A percentile compares a stretch with the other conserved stretches of the same genome.
phyloP scores from a whole-genome alignment of 331 rosid species.

The Arachis monticola region DNA sequence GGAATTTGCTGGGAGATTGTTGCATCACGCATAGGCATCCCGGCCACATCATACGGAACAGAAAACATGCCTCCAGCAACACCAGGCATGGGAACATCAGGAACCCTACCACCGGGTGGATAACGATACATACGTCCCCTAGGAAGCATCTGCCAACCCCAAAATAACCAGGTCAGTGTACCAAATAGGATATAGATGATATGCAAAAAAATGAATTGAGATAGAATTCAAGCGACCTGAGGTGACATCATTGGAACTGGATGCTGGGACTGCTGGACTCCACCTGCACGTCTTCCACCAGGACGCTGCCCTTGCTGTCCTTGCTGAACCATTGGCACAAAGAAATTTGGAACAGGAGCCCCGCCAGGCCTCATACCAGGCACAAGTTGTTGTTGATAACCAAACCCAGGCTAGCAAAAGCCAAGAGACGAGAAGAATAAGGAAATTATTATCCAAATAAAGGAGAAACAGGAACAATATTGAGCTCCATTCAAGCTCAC shows the following conservation, averaged over 20 bases:
- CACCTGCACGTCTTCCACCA: slow-evolving; percentile 91
- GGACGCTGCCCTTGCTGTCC: slow-evolving; percentile 97
- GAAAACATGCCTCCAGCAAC: slow-evolving; percentile 95
- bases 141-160: slow-evolving; percentile 72
- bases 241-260: slow-evolving; percentile 88
- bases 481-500: background rate
- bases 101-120: slow-evolving; percentile 83
- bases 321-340: slow-evolving; percentile 96
- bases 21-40: slow-evolving; percentile 78
- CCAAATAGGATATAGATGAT: background rate
- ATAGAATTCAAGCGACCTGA: slow-evolving; percentile 57
- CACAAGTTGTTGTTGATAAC: slow-evolving; percentile 96
- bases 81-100: slow-evolving; percentile 92
- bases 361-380: slow-evolving; percentile 99
- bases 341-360: slow-evolving; percentile 90
- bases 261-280: slow-evolving; percentile 86
- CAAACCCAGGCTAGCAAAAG: slow-evolving; percentile 83
- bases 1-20: slow-evolving; percentile 78
- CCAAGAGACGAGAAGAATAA: background rate
- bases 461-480: slow-evolving; percentile 1
- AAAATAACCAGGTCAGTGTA: slow-evolving; percentile 24
- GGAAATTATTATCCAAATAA: slow-evolving; percentile 3
- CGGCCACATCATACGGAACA: slow-evolving; percentile 88
- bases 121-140: slow-evolving; percentile 92
- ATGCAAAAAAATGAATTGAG: slow-evolving; percentile 1